Evolutionary conservation across 140 eudicot genomes (phyloP), one percentile per base, ranked within the genome.

Genomic region (Erigeron philadelphicus): DNA sequence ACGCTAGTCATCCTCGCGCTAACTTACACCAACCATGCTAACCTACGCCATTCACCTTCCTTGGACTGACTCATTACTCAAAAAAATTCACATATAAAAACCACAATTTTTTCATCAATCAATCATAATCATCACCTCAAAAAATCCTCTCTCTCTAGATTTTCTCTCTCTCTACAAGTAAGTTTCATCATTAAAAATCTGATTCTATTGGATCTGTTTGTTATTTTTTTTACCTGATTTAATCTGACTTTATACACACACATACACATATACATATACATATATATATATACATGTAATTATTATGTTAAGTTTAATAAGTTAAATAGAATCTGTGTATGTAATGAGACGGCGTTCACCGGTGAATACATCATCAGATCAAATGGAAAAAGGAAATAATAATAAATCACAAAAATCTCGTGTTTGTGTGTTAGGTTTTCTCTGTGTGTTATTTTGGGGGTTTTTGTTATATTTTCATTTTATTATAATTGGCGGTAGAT

Each of bases 261-360:
- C 21, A 17, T 56, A 10, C 5, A 49, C 18, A 5, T 9, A n/a
- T 40, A n/a, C n/a, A 38, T 58, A 11, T 43, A 67, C 11, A 12
- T 52, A 15, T 38, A 43, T 21, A 21, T 21, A 31, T 31, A 1
- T 53, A 53, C 7, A 16, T 53, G 25, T 53, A 7, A n/a, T n/a
- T 16, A 16, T 53, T 17, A 16, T 53, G 25, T 53, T 16, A n/a
- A 53, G 8, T 19, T 21, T n/a, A 3, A n/a, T 53, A 53, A 53
- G 41, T 76, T 49, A 23, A 21, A 56, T 35, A 44, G 47, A 53
- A 53, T 15, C 59, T 3, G 5, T 31, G 38, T 31, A n/a, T 71
- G 71, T 79, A 71, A 86, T 86, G 98, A 86, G 98, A 81, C 92
- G 93, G 70, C 86, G 95, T 68, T 73, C 79, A 40, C 83, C 88